Evolutionary conservation across 2,329 filamentous ascomycete species (phyloP), one percentile per base, ranked within the genome.

Genomic region (Microcyclospora pomicola): DNA sequence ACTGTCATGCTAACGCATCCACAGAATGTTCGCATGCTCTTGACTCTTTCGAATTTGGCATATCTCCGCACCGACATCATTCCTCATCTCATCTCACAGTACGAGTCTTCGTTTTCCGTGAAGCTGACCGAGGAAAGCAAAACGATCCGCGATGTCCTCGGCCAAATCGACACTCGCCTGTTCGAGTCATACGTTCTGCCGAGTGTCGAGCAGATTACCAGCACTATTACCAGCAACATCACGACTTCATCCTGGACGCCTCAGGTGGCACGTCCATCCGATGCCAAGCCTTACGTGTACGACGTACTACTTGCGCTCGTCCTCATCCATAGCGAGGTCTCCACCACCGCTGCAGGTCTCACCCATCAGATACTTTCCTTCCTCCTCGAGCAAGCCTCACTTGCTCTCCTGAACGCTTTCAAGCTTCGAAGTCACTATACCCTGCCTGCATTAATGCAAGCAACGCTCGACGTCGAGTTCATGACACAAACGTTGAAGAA

Each of bases 391-490:
- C 76, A 86, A 53, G 73, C 82, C 9, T 88, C 81, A 9, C 65
- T 72, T 5, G 78, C 86, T 43, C 76, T 96, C n/a, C 76, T 95
- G 12, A 73, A 80, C 19, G 79, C 84, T 0, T 94, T 96, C 68
- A 68, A 72, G 58, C 57, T 67, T 28, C 76, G 63, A 0, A 15
- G 7, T 9, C 46, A 80, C 6, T 96, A 91, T 62, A 72, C 77
- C 1, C 75, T 98, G 0, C 69, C 80, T 5, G 80, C 82, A 6
- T 73, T 98, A 36, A 93, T 96, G 79, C 92, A 98, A 62, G 92
- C 92, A 1, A 98, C 91, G 0, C 74, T 98, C 1, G 91, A 98
- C 54, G 87, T 95, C 1, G 91, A 98, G 61, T 96, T 98, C 55
- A 79, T 96, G 40, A 84, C 87, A 1, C 91, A 98, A 65, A 95